Evolutionary conservation across 1,139 yeast species (phyloP).

Genomic region (Taphrina wiesneri): DNA sequence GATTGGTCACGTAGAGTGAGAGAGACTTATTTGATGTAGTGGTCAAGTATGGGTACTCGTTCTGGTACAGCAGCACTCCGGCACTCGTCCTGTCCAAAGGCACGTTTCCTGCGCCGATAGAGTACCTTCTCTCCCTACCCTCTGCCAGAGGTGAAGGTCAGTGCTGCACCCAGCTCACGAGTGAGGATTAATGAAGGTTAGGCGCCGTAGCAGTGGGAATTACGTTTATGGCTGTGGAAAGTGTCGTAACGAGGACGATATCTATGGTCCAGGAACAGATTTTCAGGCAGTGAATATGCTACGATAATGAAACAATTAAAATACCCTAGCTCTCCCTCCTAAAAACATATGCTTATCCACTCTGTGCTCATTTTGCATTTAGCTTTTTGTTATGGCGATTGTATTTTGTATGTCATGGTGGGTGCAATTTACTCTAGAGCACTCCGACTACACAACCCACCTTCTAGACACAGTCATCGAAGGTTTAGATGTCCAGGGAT

Average conservation of each 20-base stretch:
- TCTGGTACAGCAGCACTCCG: background rate
- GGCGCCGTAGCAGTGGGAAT: conserved; percentile 19
- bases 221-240: background rate
- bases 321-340: background rate
- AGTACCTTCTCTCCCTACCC: conserved; percentile 7
- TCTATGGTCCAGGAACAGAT: background rate
- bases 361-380: background rate
- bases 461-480: no score
- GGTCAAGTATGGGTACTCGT: conserved; percentile 5
- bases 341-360: background rate
- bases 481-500: no score
- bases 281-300: background rate
- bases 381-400: background rate
- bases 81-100: background rate
- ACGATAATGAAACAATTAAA: background rate
- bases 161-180: background rate
- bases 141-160: conserved; percentile 13
- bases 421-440: no score
- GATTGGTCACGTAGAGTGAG: background rate
- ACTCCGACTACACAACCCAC: no score
- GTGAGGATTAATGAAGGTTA: background rate
- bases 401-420: background rate
- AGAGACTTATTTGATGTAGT: background rate
- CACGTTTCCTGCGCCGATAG: conserved; percentile 1
- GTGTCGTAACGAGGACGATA: background rate